Evolutionary conservation across 805 yeast genomes (phyloP), one percentile per base, ranked within the genome.

Genomic region (Wickerhamiella australiensis): DNA sequence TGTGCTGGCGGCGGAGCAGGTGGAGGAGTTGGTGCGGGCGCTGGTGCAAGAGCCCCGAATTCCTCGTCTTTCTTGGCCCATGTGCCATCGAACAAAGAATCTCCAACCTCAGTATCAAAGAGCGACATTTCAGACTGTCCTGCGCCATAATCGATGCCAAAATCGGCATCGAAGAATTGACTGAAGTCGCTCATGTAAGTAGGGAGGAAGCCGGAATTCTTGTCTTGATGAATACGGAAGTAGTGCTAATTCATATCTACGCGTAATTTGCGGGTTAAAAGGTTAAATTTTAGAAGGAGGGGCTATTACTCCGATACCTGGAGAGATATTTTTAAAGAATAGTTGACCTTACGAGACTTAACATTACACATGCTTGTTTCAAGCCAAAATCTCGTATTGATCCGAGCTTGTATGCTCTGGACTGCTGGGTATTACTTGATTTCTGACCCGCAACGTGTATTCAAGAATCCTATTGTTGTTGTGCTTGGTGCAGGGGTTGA

Each of bases 351-450:
- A 11, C 13, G 6, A 29, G 26, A 17, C 42, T 12, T 26, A 20
- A 8, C 26, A 22, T 37, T 22, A 23, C 29, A 41, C 20, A 41
- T 41, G 44, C 31, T 41, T n/a, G 29, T 22, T 13, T 23, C 44
- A n/a, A 41, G 44, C 25, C 26, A n/a, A 11, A 54, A 58, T 3
- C 47, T 59, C 46, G 53, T 59, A 13, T 41, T 61, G 33, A 47
- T 56, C 35, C 50, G 63, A 17, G 53, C 60, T 9, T 47, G 54
- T 12, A 49, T 57, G 46, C 58, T 61, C 27, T 51, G 57, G 57
- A 50, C 63, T 17, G 17, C 60, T 18, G 61, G 64, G 2, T 62
- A 49, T 51, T 60, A 59, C 50, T 52, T 65, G 43, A 47, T 63
- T 17, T 52, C 51, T 12, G 56, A 58, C 18, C 67, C 68, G 8